Conservation (phyloP, 2,329 filamentous ascomycete species). For the Ophiostoma australiae region DNA sequence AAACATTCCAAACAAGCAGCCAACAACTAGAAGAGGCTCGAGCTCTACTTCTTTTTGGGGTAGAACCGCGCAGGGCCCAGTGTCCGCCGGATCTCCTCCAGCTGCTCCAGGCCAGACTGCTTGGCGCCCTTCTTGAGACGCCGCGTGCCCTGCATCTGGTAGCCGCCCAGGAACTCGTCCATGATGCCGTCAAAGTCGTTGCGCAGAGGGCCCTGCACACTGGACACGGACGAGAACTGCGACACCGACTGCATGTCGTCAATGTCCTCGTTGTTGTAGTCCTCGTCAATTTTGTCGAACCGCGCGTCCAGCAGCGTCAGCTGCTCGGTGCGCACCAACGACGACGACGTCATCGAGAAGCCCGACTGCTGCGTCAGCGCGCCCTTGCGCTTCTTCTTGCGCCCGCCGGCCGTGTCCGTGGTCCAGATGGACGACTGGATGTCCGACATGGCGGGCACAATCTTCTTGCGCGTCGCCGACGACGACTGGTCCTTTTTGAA, state of each 20-base stretch:
- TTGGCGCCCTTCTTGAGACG: constrained; percentile 74
- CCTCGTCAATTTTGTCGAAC: constrained; percentile 85
- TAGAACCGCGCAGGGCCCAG: constrained; percentile 68
- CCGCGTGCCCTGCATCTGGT: constrained; percentile 67
- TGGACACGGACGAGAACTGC: constrained; percentile 58
- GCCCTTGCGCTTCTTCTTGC: constrained; percentile 91
- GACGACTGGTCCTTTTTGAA: constrained; percentile 70
- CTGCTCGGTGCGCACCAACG: constrained; percentile 84
- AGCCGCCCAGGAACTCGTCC: constrained; percentile 82
- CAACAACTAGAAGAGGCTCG: background rate
- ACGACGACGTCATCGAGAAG: constrained; percentile 97
- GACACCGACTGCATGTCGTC: constrained; percentile 55
- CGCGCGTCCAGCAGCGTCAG: constrained; percentile 78
- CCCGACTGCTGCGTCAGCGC: constrained; percentile 83
- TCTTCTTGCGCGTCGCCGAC: constrained; percentile 30
- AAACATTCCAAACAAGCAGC: background rate
- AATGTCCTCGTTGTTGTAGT: constrained; percentile 54
- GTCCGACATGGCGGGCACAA: constrained; percentile 53
- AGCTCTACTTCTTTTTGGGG: constrained; percentile 16
- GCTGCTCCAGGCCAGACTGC: constrained; percentile 75
- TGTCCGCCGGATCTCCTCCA: constrained; percentile 81
- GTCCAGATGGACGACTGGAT: constrained; percentile 67
- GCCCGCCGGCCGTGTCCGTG: constrained; percentile 71
- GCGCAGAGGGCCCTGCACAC: constrained; percentile 62
- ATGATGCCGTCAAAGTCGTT: constrained; percentile 84